phyloP scores from a whole-genome alignment of 2,329 filamentous ascomycete species.

The Sclerotinia glacialis region DNA sequence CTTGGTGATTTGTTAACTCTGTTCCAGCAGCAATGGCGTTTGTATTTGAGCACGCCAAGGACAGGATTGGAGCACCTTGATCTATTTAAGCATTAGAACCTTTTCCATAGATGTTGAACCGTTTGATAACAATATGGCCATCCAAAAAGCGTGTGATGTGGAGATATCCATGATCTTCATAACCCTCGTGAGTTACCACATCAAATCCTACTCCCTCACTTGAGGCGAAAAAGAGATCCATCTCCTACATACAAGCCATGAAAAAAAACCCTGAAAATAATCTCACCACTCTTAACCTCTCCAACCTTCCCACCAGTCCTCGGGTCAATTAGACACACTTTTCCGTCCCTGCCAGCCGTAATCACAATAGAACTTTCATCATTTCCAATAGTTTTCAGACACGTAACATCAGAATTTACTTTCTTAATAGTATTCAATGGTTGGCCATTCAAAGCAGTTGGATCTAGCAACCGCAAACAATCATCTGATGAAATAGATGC shows the following conservation, averaged over 20 bases:
- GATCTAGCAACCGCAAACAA: conserved; percentile 63
- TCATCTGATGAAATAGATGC: conserved; percentile 65
- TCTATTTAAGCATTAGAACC: conserved; percentile 36
- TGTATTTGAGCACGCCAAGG: conserved; percentile 58
- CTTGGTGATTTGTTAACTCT: conserved; percentile 63
- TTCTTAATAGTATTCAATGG: conserved; percentile 50
- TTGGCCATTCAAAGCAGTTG: conserved; percentile 52
- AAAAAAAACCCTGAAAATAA: not conserved
- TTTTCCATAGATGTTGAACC: not conserved
- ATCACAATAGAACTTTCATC: conserved; percentile 50
- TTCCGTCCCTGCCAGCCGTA: conserved; percentile 70
- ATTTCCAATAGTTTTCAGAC: conserved; percentile 56
- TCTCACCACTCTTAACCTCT: conserved; percentile 40
- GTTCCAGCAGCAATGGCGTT: conserved; percentile 69
- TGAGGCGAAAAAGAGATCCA: conserved; percentile 3
- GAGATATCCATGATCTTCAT: not conserved
- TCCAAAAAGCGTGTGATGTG: not conserved
- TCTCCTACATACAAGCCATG: not conserved
- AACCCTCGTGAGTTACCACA: not conserved
- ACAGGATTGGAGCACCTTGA: conserved; percentile 55
- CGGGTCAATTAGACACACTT: conserved; percentile 64
- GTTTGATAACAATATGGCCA: not conserved
- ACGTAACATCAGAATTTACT: conserved; percentile 62
- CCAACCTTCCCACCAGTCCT: conserved; percentile 50
- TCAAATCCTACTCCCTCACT: conserved; percentile 3